Conservation (phyloP, 169 alveolate genomes). For the Plasmodium fragile region DNA sequence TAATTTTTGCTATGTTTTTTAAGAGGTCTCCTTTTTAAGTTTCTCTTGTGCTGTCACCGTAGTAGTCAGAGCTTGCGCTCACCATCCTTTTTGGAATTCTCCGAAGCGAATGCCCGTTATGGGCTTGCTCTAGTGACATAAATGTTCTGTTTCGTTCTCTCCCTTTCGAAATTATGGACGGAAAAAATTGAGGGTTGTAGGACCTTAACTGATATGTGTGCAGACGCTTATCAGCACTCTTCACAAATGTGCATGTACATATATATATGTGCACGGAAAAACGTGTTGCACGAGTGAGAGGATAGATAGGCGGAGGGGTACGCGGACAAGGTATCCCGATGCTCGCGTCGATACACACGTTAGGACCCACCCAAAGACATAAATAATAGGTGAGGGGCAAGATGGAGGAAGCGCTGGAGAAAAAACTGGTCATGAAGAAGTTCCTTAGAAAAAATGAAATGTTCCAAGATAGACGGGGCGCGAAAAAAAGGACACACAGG, state of each 20-base stretch:
- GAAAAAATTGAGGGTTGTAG: background rate
- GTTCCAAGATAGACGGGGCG: constrained; percentile 1
- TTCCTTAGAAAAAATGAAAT: constrained; percentile 12
- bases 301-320: background rate
- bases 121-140: background rate
- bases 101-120: background rate
- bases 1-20: background rate
- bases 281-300: background rate
- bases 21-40: background rate
- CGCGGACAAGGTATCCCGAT: background rate
- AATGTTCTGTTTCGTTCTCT: background rate
- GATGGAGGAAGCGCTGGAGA: constrained; percentile 29
- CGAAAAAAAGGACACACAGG: constrained; percentile 2
- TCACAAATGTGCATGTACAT: background rate
- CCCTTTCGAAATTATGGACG: constrained; percentile 6
- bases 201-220: background rate
- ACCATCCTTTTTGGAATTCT: background rate
- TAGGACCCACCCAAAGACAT: background rate
- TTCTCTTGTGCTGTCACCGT: background rate
- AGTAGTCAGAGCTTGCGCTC: background rate
- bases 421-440: background rate
- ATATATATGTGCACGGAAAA: background rate
- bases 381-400: background rate
- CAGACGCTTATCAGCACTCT: background rate
- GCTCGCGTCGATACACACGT: background rate